Conservation (phyloP, 1,284 basidiomycete species). For the Sphagnurus paluster region DNA sequence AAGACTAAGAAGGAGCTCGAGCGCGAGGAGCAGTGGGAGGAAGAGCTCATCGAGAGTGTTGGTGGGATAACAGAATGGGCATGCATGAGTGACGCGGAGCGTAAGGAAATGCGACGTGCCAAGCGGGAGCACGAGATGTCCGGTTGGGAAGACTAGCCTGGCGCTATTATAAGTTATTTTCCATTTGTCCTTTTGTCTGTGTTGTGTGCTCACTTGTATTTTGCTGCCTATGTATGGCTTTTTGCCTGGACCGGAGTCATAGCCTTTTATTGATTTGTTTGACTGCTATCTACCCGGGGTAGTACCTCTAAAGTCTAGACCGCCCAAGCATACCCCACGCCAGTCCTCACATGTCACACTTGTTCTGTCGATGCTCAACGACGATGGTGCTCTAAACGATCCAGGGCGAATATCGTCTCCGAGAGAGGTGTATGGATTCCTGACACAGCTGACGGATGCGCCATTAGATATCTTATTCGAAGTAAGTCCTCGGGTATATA, state of each 20-base stretch:
- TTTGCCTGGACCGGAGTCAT: neutral
- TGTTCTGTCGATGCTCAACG: neutral
- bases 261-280: no score
- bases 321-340: no score
- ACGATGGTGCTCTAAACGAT: neutral
- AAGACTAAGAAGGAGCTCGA: conserved; percentile 77
- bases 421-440: neutral
- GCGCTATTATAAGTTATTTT: neutral
- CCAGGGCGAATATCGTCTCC: neutral
- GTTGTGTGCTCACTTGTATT: neutral
- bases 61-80: conserved; percentile 66
- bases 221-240: neutral
- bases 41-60: conserved; percentile 69
- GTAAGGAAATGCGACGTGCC: conserved; percentile 54
- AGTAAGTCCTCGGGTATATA: conserved; percentile 18
- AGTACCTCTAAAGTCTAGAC: no score
- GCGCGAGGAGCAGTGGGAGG: conserved; percentile 75
- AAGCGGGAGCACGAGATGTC: conserved; percentile 67
- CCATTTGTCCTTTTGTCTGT: neutral
- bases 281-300: no score
- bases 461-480: conserved; percentile 32
- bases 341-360: no score
- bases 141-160: conserved; percentile 52
- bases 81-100: conserved; percentile 61
- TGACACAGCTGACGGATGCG: conserved; percentile 16